phyloP scores from a whole-genome alignment of 768 basidiomycete genomes.

The Hygrophorus pudorinus region DNA sequence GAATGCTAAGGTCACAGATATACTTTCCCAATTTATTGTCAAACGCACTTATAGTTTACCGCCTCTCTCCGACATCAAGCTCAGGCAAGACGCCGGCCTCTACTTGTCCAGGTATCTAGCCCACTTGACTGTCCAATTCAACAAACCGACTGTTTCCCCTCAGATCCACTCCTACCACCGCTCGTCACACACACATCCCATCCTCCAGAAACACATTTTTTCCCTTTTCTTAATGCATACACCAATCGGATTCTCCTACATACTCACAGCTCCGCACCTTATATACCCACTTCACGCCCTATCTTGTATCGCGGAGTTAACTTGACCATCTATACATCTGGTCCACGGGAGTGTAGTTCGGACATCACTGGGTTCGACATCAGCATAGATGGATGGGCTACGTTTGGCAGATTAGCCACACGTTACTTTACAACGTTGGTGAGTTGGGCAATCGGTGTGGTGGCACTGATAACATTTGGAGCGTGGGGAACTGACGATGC shows the following conservation, averaged over 20 bases:
- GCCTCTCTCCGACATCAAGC: slow-evolving; percentile 26
- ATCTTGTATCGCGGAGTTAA: slow-evolving; percentile 28
- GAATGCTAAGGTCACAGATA: slow-evolving; percentile 33
- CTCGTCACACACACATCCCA: slow-evolving; percentile 57
- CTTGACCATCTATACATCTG: slow-evolving; percentile 51
- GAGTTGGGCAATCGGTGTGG: slow-evolving; percentile 69
- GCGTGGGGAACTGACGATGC: slow-evolving; percentile 34
- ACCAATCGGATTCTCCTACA: slow-evolving; percentile 46
- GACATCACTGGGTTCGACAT: slow-evolving; percentile 33
- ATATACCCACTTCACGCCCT: slow-evolving; percentile 29
- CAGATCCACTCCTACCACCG: slow-evolving; percentile 50
- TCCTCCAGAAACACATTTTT: slow-evolving; percentile 57
- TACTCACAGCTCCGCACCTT: slow-evolving; percentile 61
- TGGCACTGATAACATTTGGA: slow-evolving; percentile 44
- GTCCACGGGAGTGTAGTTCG: slow-evolving; percentile 35
- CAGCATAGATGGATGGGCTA: slow-evolving; percentile 61
- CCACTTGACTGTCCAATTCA: neutral
- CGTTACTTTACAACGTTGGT: slow-evolving; percentile 68
- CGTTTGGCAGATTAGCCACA: slow-evolving; percentile 57
- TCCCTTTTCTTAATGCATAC: slow-evolving; percentile 32
- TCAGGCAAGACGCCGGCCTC: slow-evolving; percentile 14
- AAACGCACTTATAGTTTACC: slow-evolving; percentile 59
- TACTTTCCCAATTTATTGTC: slow-evolving; percentile 47
- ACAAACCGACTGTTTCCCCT: slow-evolving; percentile 5
- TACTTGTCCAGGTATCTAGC: slow-evolving; percentile 25